These are phyloP conservation scores for Thinopyrum obtusiflorum DNA, from an alignment of 202 grass and related monocot genomes.

Conservation along the genomic window DNA sequence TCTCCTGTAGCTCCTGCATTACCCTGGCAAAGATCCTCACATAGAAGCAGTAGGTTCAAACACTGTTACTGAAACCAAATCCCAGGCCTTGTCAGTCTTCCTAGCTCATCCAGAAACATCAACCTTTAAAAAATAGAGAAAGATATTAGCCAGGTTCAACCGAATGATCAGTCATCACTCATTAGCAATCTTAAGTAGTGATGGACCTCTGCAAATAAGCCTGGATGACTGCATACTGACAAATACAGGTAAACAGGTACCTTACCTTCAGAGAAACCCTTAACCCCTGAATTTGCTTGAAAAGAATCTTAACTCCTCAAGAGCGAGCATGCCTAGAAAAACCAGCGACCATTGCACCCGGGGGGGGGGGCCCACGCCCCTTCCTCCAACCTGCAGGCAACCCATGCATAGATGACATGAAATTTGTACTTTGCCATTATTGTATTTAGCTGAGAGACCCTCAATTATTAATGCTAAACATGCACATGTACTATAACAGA, in stretches of 20 bases:
- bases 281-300: slow-evolving; percentile 26
- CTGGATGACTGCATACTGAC: slow-evolving; percentile 31
- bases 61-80: slow-evolving; percentile 30
- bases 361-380: too few relatives aligned
- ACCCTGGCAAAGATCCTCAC: slow-evolving; percentile 28
- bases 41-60: slow-evolving; percentile 32
- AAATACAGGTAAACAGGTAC: slow-evolving; percentile 19
- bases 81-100: slow-evolving; percentile 26
- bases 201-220: background rate
- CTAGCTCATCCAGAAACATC: slow-evolving; percentile 35
- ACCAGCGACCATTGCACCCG: slow-evolving; percentile 11
- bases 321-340: slow-evolving; percentile 29
- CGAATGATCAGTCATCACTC: slow-evolving; percentile 1
- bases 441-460: slow-evolving; percentile 27
- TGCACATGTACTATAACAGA: slow-evolving; percentile 32
- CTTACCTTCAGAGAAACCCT: slow-evolving; percentile 25
- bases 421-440: slow-evolving; percentile 18
- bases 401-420: slow-evolving; percentile 18
- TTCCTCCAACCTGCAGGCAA: slow-evolving; percentile 16
- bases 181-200: background rate
- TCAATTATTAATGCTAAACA: slow-evolving; percentile 34
- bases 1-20: slow-evolving; percentile 20
- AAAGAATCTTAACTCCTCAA: background rate
- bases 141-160: slow-evolving; percentile 8
- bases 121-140: slow-evolving; percentile 33